phyloP scores from a whole-genome alignment of 225 moss, liverwort and hornwort genomes.

The Pseudoscleropodium purum region DNA sequence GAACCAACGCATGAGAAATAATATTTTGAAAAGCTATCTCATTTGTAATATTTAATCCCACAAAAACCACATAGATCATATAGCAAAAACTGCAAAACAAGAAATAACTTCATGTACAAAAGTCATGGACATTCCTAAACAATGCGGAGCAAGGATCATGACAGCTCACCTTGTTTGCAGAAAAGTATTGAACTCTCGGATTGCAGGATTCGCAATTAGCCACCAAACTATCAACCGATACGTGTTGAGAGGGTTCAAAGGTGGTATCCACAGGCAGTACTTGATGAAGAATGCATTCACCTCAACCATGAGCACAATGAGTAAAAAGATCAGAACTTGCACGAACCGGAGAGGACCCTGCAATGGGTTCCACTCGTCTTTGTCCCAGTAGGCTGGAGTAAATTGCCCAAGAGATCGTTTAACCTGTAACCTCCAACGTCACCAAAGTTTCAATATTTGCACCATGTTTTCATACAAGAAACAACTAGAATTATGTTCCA shows the following conservation, averaged over 20 bases:
- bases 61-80: neutral
- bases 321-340: conserved; percentile 59
- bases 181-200: conserved; percentile 85
- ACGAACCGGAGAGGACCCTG: conserved; percentile 76
- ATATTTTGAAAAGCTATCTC: neutral
- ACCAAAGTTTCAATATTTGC: neutral
- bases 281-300: conserved; percentile 93
- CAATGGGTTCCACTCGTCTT: conserved; percentile 89
- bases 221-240: conserved; percentile 88
- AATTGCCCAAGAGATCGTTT: conserved; percentile 80
- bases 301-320: conserved; percentile 78
- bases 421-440: conserved; percentile 36
- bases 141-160: neutral
- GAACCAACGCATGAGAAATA: neutral
- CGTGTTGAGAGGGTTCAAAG: conserved; percentile 72
- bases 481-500: neutral
- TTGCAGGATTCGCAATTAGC: conserved; percentile 88
- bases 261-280: conserved; percentile 79
- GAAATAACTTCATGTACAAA: neutral
- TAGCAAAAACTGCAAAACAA: neutral
- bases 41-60: neutral
- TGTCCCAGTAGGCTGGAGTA: conserved; percentile 90
- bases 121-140: neutral
- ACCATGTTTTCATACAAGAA: neutral
- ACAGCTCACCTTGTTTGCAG: conserved; percentile 64